phyloP scores from a whole-genome alignment of 2,329 filamentous ascomycete species.

The Aspergillus tubingensis region DNA sequence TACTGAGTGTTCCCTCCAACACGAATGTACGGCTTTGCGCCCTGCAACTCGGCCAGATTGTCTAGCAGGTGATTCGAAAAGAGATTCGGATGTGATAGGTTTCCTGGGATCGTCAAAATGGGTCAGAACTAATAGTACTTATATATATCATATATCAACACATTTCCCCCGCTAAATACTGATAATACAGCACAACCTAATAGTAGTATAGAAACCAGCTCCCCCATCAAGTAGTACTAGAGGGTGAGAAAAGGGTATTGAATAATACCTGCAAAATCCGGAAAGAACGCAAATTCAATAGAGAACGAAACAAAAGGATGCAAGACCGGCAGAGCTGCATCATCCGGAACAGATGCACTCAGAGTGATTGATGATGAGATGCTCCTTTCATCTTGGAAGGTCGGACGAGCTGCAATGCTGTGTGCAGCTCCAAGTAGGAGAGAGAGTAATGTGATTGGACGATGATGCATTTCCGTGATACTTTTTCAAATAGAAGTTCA shows the following conservation, averaged over 20 bases:
- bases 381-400: not conserved
- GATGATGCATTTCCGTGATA: too few relatives aligned
- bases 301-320: constrained; percentile 6
- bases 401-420: not conserved
- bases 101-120: not conserved
- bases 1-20: constrained; percentile 6
- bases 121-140: not conserved
- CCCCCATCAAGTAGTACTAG: not conserved
- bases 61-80: constrained; percentile 3
- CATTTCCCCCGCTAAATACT: too few relatives aligned
- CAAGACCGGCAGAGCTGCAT: not conserved
- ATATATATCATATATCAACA: not conserved
- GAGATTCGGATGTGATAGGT: constrained; percentile 1
- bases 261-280: constrained; percentile 4
- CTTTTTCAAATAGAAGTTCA: too few relatives aligned
- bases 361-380: not conserved
- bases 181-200: too few relatives aligned
- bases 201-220: too few relatives aligned
- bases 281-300: constrained; percentile 7
- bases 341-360: not conserved
- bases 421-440: too few relatives aligned
- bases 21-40: constrained; percentile 1
- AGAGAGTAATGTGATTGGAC: too few relatives aligned
- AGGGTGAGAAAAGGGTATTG: too few relatives aligned
- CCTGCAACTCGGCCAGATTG: not conserved